Evolutionary conservation across 352 stramenopile genomes (phyloP).

Genomic region (Phytopythium sindhum): DNA sequence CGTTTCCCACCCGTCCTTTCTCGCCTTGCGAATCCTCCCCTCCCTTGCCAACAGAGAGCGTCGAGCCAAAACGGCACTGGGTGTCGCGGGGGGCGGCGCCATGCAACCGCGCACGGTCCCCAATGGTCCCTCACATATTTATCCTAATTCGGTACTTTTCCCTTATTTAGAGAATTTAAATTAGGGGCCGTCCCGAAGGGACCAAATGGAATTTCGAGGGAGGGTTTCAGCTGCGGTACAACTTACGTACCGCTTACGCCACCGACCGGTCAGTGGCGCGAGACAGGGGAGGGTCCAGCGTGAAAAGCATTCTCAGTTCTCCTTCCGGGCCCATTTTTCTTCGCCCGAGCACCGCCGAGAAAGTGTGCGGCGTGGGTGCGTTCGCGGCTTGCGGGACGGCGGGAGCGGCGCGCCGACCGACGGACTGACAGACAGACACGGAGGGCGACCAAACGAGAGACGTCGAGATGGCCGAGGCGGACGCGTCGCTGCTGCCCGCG

Average conservation of each 20-base stretch:
- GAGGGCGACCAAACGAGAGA: background rate
- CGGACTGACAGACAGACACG: background rate
- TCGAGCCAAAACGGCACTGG: background rate
- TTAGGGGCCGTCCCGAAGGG: background rate
- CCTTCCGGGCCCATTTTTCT: background rate
- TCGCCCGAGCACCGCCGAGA: background rate
- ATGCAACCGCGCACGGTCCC: background rate
- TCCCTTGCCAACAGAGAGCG: background rate
- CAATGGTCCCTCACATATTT: background rate
- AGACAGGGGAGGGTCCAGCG: constrained; percentile 6
- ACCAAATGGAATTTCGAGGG: background rate
- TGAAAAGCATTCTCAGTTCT: constrained; percentile 6
- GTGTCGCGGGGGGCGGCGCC: background rate
- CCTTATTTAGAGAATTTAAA: too few species aligned
- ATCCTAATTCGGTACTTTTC: background rate
- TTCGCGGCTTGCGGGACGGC: background rate
- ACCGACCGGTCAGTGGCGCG: background rate
- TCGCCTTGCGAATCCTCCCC: background rate
- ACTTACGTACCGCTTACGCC: background rate
- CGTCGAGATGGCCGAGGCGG: constrained; percentile 16
- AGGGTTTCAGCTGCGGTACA: too few species aligned
- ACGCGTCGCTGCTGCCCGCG: constrained; percentile 11
- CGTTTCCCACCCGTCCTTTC: constrained; percentile 2
- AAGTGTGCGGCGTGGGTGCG: background rate
- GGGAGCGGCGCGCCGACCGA: background rate